Evolutionary conservation across 495 filamentous ascomycete species (phyloP).

Genomic region (Xylaria cubensis): DNA sequence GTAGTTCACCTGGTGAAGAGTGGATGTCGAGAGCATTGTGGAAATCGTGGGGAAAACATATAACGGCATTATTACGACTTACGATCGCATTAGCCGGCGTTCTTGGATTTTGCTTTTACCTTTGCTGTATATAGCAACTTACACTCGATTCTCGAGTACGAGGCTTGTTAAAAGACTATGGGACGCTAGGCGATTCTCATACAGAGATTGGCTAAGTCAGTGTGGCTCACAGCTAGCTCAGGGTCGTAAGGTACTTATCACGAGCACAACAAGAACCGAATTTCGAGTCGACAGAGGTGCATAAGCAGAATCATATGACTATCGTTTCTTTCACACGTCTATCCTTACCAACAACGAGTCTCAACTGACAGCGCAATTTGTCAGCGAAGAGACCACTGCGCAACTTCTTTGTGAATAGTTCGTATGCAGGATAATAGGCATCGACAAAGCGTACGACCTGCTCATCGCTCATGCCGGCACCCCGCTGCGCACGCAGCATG

Average conservation of each 20-base stretch:
- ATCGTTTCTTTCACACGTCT: conserved; percentile 66
- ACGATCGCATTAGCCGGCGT: conserved; percentile 29
- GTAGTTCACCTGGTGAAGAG: conserved; percentile 5
- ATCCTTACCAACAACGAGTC: conserved; percentile 72
- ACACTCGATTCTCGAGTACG: not conserved
- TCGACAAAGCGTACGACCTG: conserved; percentile 61
- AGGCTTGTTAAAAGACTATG: not conserved
- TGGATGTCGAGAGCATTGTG: conserved; percentile 6
- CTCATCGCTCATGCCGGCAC: conserved; percentile 73
- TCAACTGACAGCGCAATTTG: conserved; percentile 65
- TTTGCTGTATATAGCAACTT: not conserved
- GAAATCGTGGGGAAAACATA: conserved; percentile 8
- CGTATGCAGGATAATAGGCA: conserved; percentile 67
- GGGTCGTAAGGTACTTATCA: conserved; percentile 8
- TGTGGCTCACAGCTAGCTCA: not conserved
- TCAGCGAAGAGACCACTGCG: conserved; percentile 66
- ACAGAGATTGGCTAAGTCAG: conserved; percentile 3
- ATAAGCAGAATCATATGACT: conserved; percentile 51
- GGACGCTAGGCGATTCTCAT: not conserved
- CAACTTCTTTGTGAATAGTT: conserved; percentile 75
- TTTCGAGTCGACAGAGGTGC: not conserved
- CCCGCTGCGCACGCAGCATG: conserved; percentile 64
- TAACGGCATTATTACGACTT: conserved; percentile 24
- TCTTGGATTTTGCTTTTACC: conserved; percentile 19
- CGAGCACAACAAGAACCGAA: not conserved